Conservation (phyloP, 2,329 filamentous ascomycete species). For the Chrysoporthe austroafricana region DNA sequence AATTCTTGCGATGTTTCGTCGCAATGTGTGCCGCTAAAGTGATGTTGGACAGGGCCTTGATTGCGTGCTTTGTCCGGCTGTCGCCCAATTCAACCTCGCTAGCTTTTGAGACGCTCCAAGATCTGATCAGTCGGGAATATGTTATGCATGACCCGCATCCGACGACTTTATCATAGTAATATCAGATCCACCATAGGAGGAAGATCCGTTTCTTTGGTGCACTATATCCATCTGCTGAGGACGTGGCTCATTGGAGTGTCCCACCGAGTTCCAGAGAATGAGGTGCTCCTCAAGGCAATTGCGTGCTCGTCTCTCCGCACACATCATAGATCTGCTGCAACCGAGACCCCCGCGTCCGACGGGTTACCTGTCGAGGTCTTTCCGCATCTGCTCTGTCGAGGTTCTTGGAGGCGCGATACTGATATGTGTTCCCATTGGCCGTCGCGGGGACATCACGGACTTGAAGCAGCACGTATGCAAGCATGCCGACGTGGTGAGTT, state of each 20-base stretch:
- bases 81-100: not conserved
- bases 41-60: constrained; percentile 19
- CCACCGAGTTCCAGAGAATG: constrained; percentile 14
- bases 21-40: constrained; percentile 22
- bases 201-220: not conserved
- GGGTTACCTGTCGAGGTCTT: not conserved
- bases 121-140: not conserved
- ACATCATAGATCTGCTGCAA: not conserved
- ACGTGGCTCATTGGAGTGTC: not conserved
- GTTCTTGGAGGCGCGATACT: not conserved
- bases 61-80: constrained; percentile 23
- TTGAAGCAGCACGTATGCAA: not conserved
- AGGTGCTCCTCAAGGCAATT: constrained; percentile 18
- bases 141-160: not conserved
- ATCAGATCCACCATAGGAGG: not conserved
- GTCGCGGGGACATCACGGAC: not conserved
- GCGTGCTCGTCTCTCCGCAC: constrained; percentile 22
- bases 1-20: not conserved
- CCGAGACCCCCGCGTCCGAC: constrained; percentile 3
- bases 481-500: not conserved
- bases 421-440: not conserved
- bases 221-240: not conserved
- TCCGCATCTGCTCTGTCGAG: not conserved
- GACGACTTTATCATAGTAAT: not conserved
- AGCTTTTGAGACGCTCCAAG: not conserved